Conservation (phyloP, 2,329 filamentous ascomycete genomes). For the Diplodia corticola region DNA sequence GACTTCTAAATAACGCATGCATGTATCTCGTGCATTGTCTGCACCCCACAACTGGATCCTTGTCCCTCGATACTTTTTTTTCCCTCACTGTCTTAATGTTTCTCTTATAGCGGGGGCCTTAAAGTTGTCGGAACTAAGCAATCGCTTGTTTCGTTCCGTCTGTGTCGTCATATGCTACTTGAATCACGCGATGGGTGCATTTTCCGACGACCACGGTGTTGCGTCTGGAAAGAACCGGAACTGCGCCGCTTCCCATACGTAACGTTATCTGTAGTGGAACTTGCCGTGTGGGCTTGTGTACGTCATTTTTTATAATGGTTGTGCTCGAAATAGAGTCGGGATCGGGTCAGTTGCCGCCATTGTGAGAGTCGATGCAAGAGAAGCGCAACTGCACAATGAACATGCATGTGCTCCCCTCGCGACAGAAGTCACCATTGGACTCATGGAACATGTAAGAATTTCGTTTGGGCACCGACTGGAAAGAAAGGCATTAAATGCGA, state of each 20-base stretch:
- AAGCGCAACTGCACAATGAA: too few relatives aligned
- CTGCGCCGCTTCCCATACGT: background rate
- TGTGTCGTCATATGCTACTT: conserved; percentile 11
- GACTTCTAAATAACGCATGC: background rate
- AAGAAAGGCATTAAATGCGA: background rate
- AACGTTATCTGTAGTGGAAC: too few relatives aligned
- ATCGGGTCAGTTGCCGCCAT: background rate
- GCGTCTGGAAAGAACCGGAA: background rate
- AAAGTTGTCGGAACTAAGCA: background rate
- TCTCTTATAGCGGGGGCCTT: background rate
- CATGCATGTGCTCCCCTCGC: too few relatives aligned
- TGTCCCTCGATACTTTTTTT: background rate
- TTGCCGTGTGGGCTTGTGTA: background rate
- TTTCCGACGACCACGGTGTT: background rate
- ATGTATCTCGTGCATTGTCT: background rate
- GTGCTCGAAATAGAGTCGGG: background rate
- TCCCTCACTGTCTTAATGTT: too few relatives aligned
- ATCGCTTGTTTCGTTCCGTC: background rate
- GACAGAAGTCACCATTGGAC: too few relatives aligned
- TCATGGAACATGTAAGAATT: background rate
- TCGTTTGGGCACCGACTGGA: background rate
- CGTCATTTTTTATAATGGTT: background rate
- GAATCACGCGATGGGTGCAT: conserved; percentile 3
- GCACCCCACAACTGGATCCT: background rate
- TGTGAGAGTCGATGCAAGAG: too few relatives aligned